phyloP scores from a whole-genome alignment of 148 eudicot species.

The Nepenthes gracilis region DNA sequence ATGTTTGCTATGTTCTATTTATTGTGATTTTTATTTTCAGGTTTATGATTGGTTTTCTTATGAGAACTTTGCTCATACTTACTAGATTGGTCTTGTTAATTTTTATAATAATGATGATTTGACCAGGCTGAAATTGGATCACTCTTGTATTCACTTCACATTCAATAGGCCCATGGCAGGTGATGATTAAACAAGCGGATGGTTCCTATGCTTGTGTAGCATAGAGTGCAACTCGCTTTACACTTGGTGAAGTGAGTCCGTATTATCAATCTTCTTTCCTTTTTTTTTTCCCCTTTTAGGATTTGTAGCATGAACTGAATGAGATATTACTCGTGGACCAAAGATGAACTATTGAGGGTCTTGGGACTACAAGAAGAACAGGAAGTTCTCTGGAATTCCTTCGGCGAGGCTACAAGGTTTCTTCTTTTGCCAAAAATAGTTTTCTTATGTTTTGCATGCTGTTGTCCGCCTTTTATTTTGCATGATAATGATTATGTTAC shows the following conservation, averaged over 20 bases:
- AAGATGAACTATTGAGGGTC: slow-evolving; percentile 94
- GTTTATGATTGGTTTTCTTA: background rate
- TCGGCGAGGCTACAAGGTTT: slow-evolving; percentile 86
- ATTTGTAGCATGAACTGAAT: background rate
- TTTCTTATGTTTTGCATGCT: too few relatives aligned
- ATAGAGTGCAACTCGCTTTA: slow-evolving; percentile 84
- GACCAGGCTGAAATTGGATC: background rate
- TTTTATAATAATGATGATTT: background rate
- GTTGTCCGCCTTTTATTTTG: too few relatives aligned
- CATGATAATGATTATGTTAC: too few relatives aligned
- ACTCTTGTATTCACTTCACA: background rate
- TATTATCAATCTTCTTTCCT: background rate
- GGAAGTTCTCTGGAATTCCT: slow-evolving; percentile 89
- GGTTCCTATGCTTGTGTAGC: slow-evolving; percentile 93
- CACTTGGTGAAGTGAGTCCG: slow-evolving; percentile 68
- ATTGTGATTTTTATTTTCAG: too few relatives aligned
- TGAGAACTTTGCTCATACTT: background rate
- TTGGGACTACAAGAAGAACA: slow-evolving; percentile 91
- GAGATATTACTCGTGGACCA: slow-evolving; percentile 43
- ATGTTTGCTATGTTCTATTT: too few relatives aligned
- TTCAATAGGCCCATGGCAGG: slow-evolving; percentile 96
- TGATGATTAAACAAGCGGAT: slow-evolving; percentile 92
- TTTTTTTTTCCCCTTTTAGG: background rate
- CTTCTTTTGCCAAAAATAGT: background rate
- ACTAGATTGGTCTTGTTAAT: background rate